Base-by-base conservation (phyloP, 768 basidiomycete species). In the Leucocoprinus leucothites region DNA sequence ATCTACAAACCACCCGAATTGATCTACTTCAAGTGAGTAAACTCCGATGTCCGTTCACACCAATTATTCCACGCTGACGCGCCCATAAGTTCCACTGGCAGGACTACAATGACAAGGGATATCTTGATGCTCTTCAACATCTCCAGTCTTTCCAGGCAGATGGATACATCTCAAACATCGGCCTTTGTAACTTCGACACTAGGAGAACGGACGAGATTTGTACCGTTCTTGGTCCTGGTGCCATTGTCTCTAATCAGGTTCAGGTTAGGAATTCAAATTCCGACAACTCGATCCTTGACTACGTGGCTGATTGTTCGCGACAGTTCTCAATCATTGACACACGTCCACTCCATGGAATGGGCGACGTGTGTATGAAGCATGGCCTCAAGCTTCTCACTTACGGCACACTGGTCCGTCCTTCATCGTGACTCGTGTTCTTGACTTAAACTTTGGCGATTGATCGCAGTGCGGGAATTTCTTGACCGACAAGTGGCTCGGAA, bases 271-370 rank as follows among this genome's bases (percentile, higher is more conserved):
- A 40, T 47, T 38, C 28, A 35, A 24, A 47, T 48, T 47, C 44
- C 45, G 50, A 19, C 44, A 26, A 44, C 47, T 41, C 47, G 18
- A 47, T 16, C 46, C 18, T 19, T 41, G 48, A 14, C 26, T 43
- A 24, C 49, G 13, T 24, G 40, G 31, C 21, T 43, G 40, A 28
- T 48, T 47, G 38, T 40, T 24, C 34, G 13, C 21, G 35, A 31
- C 60, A 91, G 89, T 90, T 90, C 62, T 91, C 89, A 9, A 67
- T 91, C 54, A 83, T 91, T 58, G 89, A 91, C 65, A 82, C 83
- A 8, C 80, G 90, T 6, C 87, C 87, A 13, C 72, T 88, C 45
- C 81, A 88, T 63, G 86, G 81, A 36, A 86, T 91, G 87, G 79
- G 79, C 3, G 82, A 84, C 51, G 85, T 89, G 16, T 91, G 89